These are phyloP conservation scores for Malbranchea cinnamomea DNA, from an alignment of 2,329 filamentous ascomycete species.

Conservation along the genomic window DNA sequence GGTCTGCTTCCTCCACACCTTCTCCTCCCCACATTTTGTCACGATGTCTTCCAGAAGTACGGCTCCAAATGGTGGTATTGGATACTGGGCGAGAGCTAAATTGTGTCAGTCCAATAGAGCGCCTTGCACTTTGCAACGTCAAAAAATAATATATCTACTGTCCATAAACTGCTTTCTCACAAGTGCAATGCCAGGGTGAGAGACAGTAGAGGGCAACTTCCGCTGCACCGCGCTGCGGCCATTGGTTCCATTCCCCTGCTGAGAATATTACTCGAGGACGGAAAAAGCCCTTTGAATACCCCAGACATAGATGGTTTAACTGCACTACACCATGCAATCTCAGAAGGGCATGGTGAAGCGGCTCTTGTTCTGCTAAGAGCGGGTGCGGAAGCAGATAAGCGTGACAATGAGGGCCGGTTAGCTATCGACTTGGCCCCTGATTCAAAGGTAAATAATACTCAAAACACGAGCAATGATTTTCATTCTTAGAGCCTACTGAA, in stretches of 20 bases:
- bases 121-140: slow-evolving; percentile 84
- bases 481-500: not conserved
- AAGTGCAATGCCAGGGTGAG: slow-evolving; percentile 67
- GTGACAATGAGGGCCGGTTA: slow-evolving; percentile 53
- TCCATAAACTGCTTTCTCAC: slow-evolving; percentile 58
- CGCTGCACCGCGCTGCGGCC: slow-evolving; percentile 82
- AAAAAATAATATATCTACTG: slow-evolving; percentile 73
- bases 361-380: slow-evolving; percentile 70
- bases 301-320: slow-evolving; percentile 73
- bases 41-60: not conserved
- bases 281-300: slow-evolving; percentile 65
- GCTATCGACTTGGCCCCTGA: slow-evolving; percentile 78
- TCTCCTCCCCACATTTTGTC: not conserved
- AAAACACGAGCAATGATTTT: slow-evolving; percentile 1
- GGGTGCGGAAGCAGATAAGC: slow-evolving; percentile 69
- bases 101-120: no score
- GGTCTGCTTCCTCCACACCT: slow-evolving; percentile 13
- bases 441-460: slow-evolving; percentile 46
- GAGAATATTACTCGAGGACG: slow-evolving; percentile 58
- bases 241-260: slow-evolving; percentile 81
- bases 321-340: slow-evolving; percentile 62
- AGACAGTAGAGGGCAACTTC: slow-evolving; percentile 76
- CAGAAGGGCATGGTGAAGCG: slow-evolving; percentile 55
- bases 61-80: not conserved
- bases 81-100: not conserved